phyloP scores from a whole-genome alignment of 768 basidiomycete species.

The Neoboletus magnificus region DNA sequence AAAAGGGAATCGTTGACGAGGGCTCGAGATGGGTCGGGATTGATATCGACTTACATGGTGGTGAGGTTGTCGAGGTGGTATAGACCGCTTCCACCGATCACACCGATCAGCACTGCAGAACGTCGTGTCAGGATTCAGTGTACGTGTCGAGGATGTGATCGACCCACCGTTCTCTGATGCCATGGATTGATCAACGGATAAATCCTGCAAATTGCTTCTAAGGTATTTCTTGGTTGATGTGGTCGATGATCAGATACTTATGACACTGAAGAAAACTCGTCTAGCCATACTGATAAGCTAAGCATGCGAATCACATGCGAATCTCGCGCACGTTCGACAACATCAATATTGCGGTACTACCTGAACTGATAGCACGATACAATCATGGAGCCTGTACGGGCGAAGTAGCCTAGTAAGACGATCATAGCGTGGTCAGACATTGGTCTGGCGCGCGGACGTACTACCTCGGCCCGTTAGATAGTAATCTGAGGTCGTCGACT shows the following conservation, averaged over 20 bases:
- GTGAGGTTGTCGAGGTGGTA: constrained; percentile 93
- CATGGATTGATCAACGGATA: constrained; percentile 2
- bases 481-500: no score
- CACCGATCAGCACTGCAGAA: constrained; percentile 68
- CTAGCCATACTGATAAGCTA: not conserved
- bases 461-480: no score
- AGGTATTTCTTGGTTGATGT: not conserved
- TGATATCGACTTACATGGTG: constrained; percentile 60
- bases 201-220: not conserved
- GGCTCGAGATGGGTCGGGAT: not conserved
- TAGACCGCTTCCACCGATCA: constrained; percentile 89
- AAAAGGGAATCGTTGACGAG: not conserved
- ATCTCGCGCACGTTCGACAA: not conserved
- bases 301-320: not conserved
- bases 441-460: no score
- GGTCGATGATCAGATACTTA: not conserved
- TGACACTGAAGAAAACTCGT: not conserved
- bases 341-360: no score
- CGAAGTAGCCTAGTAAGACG: no score
- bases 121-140: not conserved
- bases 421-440: no score
- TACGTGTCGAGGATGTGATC: not conserved
- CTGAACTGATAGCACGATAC: no score
- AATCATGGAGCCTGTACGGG: no score
- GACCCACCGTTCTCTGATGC: constrained; percentile 17